These are phyloP conservation scores for Thymus mandschuricus DNA, from an alignment of 257 asterid species.

Conservation along the genomic window DNA sequence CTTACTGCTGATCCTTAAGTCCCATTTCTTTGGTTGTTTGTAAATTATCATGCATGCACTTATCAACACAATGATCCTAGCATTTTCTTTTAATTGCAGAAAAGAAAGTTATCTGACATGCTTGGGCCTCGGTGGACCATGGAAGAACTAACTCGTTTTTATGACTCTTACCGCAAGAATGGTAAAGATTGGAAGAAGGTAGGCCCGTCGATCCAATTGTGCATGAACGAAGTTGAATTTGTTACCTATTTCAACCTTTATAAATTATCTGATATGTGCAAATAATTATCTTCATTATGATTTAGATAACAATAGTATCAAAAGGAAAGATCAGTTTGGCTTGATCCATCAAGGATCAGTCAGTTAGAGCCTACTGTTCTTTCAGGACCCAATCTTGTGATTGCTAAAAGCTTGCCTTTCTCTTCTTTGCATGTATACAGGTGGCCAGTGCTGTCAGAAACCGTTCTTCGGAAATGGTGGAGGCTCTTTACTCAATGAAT, in stretches of 20 bases:
- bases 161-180: slow-evolving; percentile 80
- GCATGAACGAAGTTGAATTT: slow-evolving; percentile 31
- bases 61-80: slow-evolving; percentile 29
- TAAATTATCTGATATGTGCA: slow-evolving; percentile 3
- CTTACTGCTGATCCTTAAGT: slow-evolving; percentile 5
- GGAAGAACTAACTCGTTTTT: slow-evolving; percentile 81
- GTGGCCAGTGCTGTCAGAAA: slow-evolving; percentile 67
- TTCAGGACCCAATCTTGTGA: slow-evolving; percentile 19
- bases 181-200: slow-evolving; percentile 96
- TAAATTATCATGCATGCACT: slow-evolving; percentile 25
- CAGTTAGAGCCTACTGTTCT: slow-evolving; percentile 12
- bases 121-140: slow-evolving; percentile 86
- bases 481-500: slow-evolving; percentile 74
- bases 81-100: slow-evolving; percentile 48
- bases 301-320: slow-evolving; percentile 11
- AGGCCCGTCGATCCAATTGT: slow-evolving; percentile 12
- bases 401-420: slow-evolving; percentile 31
- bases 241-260: slow-evolving; percentile 26
- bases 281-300: slow-evolving; percentile 17
- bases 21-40: slow-evolving; percentile 19
- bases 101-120: slow-evolving; percentile 81
- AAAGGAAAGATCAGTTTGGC: slow-evolving; percentile 19
- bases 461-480: slow-evolving; percentile 83
- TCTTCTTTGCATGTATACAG: slow-evolving; percentile 43
- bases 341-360: slow-evolving; percentile 20